Base-by-base conservation (phyloP, 768 basidiomycete species). In the Imleria badia region DNA sequence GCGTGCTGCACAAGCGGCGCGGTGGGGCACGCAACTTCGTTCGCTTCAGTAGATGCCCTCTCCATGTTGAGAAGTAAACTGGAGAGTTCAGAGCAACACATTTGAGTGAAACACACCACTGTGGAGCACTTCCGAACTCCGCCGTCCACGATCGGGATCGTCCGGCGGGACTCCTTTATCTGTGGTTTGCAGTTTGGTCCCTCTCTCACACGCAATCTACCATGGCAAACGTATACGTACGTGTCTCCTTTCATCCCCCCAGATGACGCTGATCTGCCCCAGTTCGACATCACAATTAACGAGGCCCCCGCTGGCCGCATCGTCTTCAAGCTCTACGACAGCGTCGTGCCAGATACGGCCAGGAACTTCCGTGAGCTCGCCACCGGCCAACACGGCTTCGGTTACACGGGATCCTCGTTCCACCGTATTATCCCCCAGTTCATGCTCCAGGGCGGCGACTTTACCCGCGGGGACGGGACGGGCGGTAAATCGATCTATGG, bases 401-500 rank as follows among this genome's bases (percentile, higher is more conserved):
- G 91, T 43, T 98, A 95, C 75, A 45, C 70, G 46, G 86, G 83
- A 14, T 76, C 76, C 22, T 22, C 36, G 0, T 94, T 94, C 83
- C 92, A 94, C 72, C 87, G 92, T 59, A 75, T 94, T 65, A 92
- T 94, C 66, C 88, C 87, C 60, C 46, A 79, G 40, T 94, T 93
- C 75, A 93, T 93, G 90, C 78, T 92, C 53, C 93, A 95, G 71
- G 93, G 91, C 23, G 94, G 94, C 52, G 92, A 94, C 69, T 96
- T 96, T 71, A 88, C 86, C 59, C 62, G 54, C 17, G 66, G 71
- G 29, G 74, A 88, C 55, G 90, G 90, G 14, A 89, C 87, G 10
- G 91, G 90, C 55, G 91, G 90, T 44, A 89, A 85, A 72, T 87
- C 85, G 23, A 89, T 89, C 68, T 89, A 87, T 55, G 88, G 88